A percentile compares a stretch with the other conserved stretches of the same genome.
Conservation (phyloP, 352 stramenopile species). For the Globisporangium mamillatum region DNA sequence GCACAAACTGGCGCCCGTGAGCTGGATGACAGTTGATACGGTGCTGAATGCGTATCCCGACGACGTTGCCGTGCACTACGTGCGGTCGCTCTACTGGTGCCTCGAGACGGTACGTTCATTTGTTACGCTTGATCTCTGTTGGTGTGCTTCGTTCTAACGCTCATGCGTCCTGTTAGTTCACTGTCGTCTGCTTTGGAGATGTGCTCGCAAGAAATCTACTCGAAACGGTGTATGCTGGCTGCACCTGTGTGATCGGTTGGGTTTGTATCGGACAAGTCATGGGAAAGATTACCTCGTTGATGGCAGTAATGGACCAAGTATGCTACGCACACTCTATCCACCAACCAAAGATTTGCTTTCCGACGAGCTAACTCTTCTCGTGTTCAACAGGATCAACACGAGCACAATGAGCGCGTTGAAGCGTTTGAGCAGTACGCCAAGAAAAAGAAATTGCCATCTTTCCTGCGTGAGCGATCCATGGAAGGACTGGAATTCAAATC, state of each 20-base stretch:
- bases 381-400: constrained; percentile 13
- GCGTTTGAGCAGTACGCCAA: constrained; percentile 30
- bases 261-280: constrained; percentile 29
- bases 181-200: constrained; percentile 29
- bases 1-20: constrained; percentile 16
- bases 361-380: neutral
- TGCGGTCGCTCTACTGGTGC: constrained; percentile 27
- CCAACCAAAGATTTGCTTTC: neutral
- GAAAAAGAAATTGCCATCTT: constrained; percentile 18
- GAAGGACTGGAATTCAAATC: constrained; percentile 23
- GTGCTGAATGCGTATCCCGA: constrained; percentile 19
- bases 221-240: constrained; percentile 21
- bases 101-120: constrained; percentile 19
- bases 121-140: neutral
- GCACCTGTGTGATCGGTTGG: constrained; percentile 23
- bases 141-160: neutral
- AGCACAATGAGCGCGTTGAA: constrained; percentile 25
- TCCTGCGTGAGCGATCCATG: constrained; percentile 21
- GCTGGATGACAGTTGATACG: constrained; percentile 21
- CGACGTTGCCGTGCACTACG: constrained; percentile 18
- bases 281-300: constrained; percentile 25
- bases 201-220: constrained; percentile 18
- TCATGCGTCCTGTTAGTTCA: constrained; percentile 17
- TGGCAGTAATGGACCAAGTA: constrained; percentile 23
- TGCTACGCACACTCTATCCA: neutral